Evolutionary conservation across 2,329 filamentous ascomycete species (phyloP), one percentile per base, ranked within the genome.

Genomic region (Emmonsiellopsis sp.): DNA sequence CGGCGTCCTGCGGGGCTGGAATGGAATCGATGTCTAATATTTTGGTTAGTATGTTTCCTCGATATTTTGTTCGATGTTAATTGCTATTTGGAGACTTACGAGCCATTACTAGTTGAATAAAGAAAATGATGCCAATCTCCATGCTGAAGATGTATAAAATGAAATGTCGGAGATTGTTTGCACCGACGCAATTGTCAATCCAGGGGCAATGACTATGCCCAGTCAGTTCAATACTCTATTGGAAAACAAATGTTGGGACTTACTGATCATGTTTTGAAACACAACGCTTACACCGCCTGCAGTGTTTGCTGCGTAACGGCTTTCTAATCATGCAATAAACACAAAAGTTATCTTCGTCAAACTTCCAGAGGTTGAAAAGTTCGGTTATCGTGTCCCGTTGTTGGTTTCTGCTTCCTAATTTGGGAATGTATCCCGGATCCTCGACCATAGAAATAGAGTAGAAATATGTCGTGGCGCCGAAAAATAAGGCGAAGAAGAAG

Each of bases 181-280:
- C 82, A 43, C 88, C 93, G 42, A 98, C 82, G 63, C 93, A 98
- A 70, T 96, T 97, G 72, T 95, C 87, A 27, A 97, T 88, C 93
- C 93, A 98, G 0, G 93, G 93, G 65, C 93, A 98, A 67, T 98
- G 93, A 65, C 89, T 94, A 59, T 34, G n/a, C 44, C 10, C 3
- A 50, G 34, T 51, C 17, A 34, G 53, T 57, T 44, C 57, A 27
- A 27, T 3, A 27, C 9, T n/a, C 51, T 45, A 57, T 44, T 27
- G 17, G 51, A 48, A 9, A 14, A 10, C 42, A 32, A 13, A 13
- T 49, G n/a, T 17, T 45, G 14, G 31, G 14, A 78, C 88, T 78
- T 73, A 94, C 89, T 98, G 93, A 66, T 98, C 93, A 72, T 95
- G 89, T 70, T 94, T 95, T 52, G 92, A 90, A 52, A 98, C 88